These are phyloP conservation scores for Exsudoporus floridanus DNA, from an alignment of 1,284 basidiomycete genomes.

Conservation along the genomic window DNA sequence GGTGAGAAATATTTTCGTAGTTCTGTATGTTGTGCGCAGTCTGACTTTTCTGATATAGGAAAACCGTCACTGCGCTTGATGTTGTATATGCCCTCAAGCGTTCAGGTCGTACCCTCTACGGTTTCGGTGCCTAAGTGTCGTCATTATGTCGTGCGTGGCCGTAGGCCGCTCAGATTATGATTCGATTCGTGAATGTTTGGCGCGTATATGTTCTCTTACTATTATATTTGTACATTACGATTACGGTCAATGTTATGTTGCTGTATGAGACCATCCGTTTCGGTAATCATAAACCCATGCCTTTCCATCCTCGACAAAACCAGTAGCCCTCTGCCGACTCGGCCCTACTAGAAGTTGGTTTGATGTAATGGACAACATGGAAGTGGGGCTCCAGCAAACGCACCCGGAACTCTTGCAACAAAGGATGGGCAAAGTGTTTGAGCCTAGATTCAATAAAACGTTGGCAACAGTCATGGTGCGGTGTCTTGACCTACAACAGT, in stretches of 20 bases:
- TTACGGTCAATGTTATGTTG: constrained; percentile 6
- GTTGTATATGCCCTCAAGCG: constrained; percentile 86
- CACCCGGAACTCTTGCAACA: constrained; percentile 54
- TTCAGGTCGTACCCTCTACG: constrained; percentile 78
- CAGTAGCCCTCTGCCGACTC: constrained; percentile 76
- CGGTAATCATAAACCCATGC: not conserved
- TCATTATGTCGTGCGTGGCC: constrained; percentile 10
- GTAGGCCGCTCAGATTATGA: not conserved
- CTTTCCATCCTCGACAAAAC: constrained; percentile 63
- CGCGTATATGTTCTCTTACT: constrained; percentile 2
- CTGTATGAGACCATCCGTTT: not conserved
- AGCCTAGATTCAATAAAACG: constrained; percentile 43
- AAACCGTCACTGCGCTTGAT: constrained; percentile 82
- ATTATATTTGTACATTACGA: constrained; percentile 21
- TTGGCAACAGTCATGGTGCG: not conserved
- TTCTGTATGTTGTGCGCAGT: not conserved
- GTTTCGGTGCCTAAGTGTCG: constrained; percentile 63
- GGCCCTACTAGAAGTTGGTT: constrained; percentile 66
- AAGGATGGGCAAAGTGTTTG: constrained; percentile 72
- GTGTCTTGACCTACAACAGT: constrained; percentile 55
- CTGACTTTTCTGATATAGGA: constrained; percentile 41
- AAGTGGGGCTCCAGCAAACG: constrained; percentile 57
- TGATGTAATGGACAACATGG: constrained; percentile 54
- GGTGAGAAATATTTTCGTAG: constrained; percentile 32
- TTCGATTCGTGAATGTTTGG: not conserved